Evolutionary conservation across 73 alveolate species (phyloP), one percentile per base, ranked within the genome.

Genomic region (Blepharisma japonicum): DNA sequence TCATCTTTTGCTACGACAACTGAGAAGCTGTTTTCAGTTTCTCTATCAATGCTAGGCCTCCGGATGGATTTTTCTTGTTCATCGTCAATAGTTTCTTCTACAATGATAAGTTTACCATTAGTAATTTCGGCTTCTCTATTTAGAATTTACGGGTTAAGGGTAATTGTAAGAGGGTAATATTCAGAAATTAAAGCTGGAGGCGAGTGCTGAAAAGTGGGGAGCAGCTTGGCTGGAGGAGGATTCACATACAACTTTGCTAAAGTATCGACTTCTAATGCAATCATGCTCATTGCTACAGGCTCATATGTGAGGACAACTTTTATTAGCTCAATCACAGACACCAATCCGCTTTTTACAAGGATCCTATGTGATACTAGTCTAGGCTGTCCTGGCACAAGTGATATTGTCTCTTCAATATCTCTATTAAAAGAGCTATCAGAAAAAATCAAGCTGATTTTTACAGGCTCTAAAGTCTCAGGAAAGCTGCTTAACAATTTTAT

Each of bases 151-250:
- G 74, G 74, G 23, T 61, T n/a, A 61, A 61, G 74, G 38, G 14
- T 61, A 14, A 61, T 61, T 18, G 38, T 61, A 20, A 61, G 11
- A 25, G 23, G 14, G 23, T 61, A 25, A 5, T 61, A 8, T 25
- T 61, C 74, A 18, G 47, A n/a, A 20, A 61, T 61, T 14, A 61
- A 39, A n/a, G 74, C 74, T 20, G 47, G 47, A 39, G 74, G 74
- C 5, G 23, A 61, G 23, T 61, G 74, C 18, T 61, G 14, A 61
- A 61, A 61, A 2, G 74, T 61, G 2, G 74, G 74, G 46, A 39
- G 23, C 2, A 61, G 47, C 47, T 61, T n/a, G 14, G 74, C 47
- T 20, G 38, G 39, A 14, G 74, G 74, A 8, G 74, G 18, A 20
- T 8, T 61, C 3, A 61, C 46, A 14, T 20, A 25, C 4, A 61